These are phyloP conservation scores for Penicillium canariense DNA, from an alignment of 495 filamentous ascomycete genomes.

Conservation along the genomic window DNA sequence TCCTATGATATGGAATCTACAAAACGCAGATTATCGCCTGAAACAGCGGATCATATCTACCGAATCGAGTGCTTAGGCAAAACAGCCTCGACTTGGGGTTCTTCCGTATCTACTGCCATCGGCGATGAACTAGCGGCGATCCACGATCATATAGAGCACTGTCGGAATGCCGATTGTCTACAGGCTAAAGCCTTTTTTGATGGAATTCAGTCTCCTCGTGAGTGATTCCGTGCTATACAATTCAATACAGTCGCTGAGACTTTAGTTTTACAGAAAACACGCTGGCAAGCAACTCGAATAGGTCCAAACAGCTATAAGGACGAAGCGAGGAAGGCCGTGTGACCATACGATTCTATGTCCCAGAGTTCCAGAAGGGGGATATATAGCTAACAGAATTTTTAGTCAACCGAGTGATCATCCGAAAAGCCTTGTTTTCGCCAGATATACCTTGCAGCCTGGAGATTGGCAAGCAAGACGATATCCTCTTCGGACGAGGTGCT, in stretches of 20 bases:
- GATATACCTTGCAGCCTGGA: conserved; percentile 11
- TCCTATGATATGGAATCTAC: not conserved
- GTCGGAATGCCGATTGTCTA: conserved; percentile 1
- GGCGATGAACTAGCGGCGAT: conserved; percentile 3
- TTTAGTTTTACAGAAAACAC: conserved; percentile 1
- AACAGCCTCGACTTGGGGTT: conserved; percentile 1
- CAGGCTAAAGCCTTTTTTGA: conserved; percentile 6
- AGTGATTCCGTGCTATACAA: conserved; percentile 2
- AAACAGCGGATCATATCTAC: conserved; percentile 1
- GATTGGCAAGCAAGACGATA: not conserved
- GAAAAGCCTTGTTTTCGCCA: conserved; percentile 4
- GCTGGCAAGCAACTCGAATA: not conserved
- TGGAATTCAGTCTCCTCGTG: not conserved
- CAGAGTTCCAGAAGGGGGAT: not conserved
- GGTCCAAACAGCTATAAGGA: not conserved
- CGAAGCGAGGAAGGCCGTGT: conserved; percentile 5
- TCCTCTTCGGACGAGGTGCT: conserved; percentile 11
- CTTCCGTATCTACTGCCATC: conserved; percentile 3
- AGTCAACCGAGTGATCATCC: conserved; percentile 2
- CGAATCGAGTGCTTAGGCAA: conserved; percentile 1
- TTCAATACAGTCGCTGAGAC: conserved; percentile 1
- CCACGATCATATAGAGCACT: conserved; percentile 4
- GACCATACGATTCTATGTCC: conserved; percentile 6
- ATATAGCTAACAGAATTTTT: not conserved
- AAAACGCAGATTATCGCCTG: not conserved